phyloP scores from a whole-genome alignment of 169 alveolate species.

The Eimeria acervulina region DNA sequence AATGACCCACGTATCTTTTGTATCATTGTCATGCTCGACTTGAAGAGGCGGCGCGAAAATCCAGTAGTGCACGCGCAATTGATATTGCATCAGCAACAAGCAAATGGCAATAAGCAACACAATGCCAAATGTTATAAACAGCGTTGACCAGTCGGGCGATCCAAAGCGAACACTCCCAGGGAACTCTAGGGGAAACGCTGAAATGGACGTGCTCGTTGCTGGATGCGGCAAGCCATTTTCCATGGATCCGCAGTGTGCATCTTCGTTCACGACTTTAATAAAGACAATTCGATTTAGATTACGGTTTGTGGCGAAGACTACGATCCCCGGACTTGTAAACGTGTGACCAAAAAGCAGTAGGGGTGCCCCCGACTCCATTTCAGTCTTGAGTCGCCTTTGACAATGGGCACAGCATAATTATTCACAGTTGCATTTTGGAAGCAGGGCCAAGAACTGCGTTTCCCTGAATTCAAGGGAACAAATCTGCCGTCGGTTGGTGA shows the following conservation, averaged over 20 bases:
- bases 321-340: conserved; percentile 49
- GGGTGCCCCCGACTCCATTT: conserved; percentile 44
- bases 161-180: conserved; percentile 17
- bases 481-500: background rate
- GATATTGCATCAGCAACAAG: background rate
- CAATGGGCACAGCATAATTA: background rate
- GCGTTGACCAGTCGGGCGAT: conserved; percentile 40
- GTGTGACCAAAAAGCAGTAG: conserved; percentile 69
- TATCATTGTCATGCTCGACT: conserved; percentile 23
- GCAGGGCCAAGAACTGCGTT: background rate
- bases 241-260: conserved; percentile 17
- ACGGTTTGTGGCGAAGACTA: conserved; percentile 61
- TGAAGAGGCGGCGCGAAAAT: conserved; percentile 34
- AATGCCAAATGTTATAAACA: background rate
- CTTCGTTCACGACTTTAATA: conserved; percentile 34
- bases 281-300: conserved; percentile 22
- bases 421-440: background rate
- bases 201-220: conserved; percentile 28
- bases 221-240: conserved; percentile 28
- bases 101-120: conserved; percentile 3
- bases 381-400: conserved; percentile 68
- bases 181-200: background rate
- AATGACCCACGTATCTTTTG: conserved; percentile 22
- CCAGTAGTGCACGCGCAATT: conserved; percentile 40
- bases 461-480: background rate